Conservation (phyloP, 805 yeast species). For the Lachancea lanzarotensis region DNA sequence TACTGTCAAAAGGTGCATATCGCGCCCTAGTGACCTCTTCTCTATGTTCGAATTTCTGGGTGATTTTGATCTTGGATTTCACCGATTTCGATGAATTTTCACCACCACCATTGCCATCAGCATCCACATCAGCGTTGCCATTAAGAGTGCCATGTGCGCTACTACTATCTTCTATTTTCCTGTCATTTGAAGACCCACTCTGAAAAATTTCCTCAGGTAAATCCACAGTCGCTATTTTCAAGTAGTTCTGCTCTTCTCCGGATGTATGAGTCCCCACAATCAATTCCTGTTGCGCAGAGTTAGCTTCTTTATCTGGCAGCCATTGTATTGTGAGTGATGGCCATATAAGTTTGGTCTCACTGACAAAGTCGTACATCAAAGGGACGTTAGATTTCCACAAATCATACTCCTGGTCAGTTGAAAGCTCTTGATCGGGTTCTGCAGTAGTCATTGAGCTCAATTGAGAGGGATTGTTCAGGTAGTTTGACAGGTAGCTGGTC, state of each 20-base stretch:
- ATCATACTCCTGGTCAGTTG: conserved; percentile 54
- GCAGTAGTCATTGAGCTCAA: conserved; percentile 1
- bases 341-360: conserved; percentile 76
- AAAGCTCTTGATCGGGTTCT: conserved; percentile 12
- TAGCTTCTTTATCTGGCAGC: conserved; percentile 40
- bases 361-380: conserved; percentile 74
- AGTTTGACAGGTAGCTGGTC: too few relatives aligned
- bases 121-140: background rate
- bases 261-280: conserved; percentile 70
- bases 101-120: background rate
- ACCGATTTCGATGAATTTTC: background rate
- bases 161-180: background rate
- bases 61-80: conserved; percentile 49
- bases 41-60: conserved; percentile 52
- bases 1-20: conserved; percentile 55
- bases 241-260: conserved; percentile 57
- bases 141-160: too few relatives aligned
- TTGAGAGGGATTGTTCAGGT: background rate
- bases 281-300: conserved; percentile 42
- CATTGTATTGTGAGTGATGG: conserved; percentile 77
- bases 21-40: conserved; percentile 71
- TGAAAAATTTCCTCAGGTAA: conserved; percentile 41
- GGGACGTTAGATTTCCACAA: conserved; percentile 78
- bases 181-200: conserved; percentile 7
- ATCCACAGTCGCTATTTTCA: conserved; percentile 59